Base-by-base conservation (phyloP, 108 stramenopile species). In the Aureococcus anophagefferens region DNA sequence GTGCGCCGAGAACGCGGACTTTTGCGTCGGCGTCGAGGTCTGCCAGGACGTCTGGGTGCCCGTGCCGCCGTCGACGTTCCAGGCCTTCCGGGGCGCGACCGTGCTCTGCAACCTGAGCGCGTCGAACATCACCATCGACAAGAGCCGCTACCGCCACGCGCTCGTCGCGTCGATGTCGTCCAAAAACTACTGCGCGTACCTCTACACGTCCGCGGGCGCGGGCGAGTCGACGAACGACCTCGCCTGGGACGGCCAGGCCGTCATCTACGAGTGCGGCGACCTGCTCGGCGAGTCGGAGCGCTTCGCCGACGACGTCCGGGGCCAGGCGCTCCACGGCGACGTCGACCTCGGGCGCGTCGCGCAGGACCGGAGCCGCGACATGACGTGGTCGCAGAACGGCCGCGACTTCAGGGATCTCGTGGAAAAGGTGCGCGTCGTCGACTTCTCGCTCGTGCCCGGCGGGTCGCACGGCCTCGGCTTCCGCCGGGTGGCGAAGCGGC, bases 41-140 rank as follows among this genome's bases (percentile, higher is more conserved):
- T 59, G 51, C 51, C 51, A 59, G 51, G 51, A 59, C 51, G 51
- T 59, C 21, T 59, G 51, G 51, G 51, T 59, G 21, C 51, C 51
- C 51, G 51, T 28, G 51, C 51, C 51, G 25, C 51, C 51, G 51
- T 59, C 51, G 51, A 25, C 21, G 17, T 1, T 28, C 7, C 51
- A 59, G 25, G 17, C 21, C 51, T 59, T 3, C 7, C 51, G 51
- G 7, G 51, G 51, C 21, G 51, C 51, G 51, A 59, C 51, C 21
- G 51, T 59, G 21, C 3, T 16, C 21, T 16, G 21, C 51, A 59
- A 59, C 51, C 51, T 59, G 21, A 25, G 21, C 51, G 51, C 51
- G 51, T 59, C 51, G 7, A 59, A 59, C 51, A 59, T 59, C 51
- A 59, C 51, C 21, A 59, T 59, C 17, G 51, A 11, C 51, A 59